These are phyloP conservation scores for Fusarium avenaceum DNA, from an alignment of 2,329 filamentous ascomycete species.

Conservation along the genomic window DNA sequence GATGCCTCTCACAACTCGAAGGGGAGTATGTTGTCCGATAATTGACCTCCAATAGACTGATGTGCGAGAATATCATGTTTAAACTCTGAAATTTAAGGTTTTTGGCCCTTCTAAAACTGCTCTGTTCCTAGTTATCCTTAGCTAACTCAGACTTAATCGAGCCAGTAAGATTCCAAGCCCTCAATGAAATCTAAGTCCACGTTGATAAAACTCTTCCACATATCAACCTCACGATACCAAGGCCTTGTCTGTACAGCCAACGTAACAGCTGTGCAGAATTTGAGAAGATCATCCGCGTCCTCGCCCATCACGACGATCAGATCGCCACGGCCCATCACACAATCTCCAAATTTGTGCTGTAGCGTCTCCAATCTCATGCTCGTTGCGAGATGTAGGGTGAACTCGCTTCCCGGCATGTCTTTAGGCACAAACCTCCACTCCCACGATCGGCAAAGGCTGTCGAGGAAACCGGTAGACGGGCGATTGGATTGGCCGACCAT, in stretches of 20 bases:
- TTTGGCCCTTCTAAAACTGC: no score
- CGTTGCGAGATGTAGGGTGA: constrained; percentile 34
- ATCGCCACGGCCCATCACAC: constrained; percentile 42
- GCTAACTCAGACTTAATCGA: constrained; percentile 25
- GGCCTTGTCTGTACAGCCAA: constrained; percentile 51
- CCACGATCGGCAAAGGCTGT: constrained; percentile 46
- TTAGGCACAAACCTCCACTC: constrained; percentile 50
- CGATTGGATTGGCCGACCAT: constrained; percentile 46
- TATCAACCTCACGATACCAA: constrained; percentile 48
- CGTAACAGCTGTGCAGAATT: constrained; percentile 41
- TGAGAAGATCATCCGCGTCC: constrained; percentile 43
- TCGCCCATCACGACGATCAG: constrained; percentile 50
- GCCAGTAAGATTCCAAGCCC: constrained; percentile 39
- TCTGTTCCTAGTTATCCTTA: no score
- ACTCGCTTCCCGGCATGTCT: constrained; percentile 49
- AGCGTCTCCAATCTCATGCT: constrained; percentile 35
- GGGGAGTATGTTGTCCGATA: no score
- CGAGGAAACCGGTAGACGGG: constrained; percentile 43
- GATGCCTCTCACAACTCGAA: no score
- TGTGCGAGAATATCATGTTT: no score
- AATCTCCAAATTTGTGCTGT: constrained; percentile 30
- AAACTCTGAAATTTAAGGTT: no score
- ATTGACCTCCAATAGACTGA: no score
- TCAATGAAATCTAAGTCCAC: constrained; percentile 44
- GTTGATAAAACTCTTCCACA: constrained; percentile 51